Base-by-base conservation (phyloP, 495 filamentous ascomycete species). In the Tuber microsphaerosporum region DNA sequence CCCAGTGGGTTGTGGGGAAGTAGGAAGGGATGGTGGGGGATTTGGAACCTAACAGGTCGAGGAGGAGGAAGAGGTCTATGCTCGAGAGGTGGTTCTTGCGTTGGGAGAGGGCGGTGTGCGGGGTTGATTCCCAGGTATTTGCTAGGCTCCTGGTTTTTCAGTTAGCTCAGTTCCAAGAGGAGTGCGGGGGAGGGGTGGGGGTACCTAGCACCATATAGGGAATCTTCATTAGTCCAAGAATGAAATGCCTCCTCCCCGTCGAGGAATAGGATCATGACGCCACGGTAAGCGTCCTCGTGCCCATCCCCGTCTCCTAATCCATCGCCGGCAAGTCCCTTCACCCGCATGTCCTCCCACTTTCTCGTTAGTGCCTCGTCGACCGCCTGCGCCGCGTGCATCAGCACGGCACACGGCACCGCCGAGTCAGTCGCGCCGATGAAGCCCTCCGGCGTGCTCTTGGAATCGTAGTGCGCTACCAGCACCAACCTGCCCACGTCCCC, bases 341-440 rank as follows among this genome's bases (percentile, higher is more conserved):
- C 87, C 75, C 88, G 79, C 89, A 93, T 92, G 31, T 86, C 87
- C 42, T 88, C 87, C 92, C 95, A 96, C 85, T 93, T 94, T 84
- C 87, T 87, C 19, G 89, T 92, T 82, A 99, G 82, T 2, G 91
- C 94, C 31, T 81, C 85, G 83, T 98, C 94, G 34, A 99, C 86
- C 74, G 87, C 92, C 76, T 92, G 85, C 81, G 93, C 93, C 16
- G 90, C 89, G 83, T 95, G 92, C 89, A 99, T 87, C 69, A 99
- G 86, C 85, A 98, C 92, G 0, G 96, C 96, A 83, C 94, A 97
- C 44, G 96, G 94, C 45, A 89, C 95, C 0, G 95, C 95, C 78
- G 93, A 97, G 80, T 99, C 95, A 39, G 90, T 94, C 0, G 94
- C 95, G 9, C 95, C 95, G 72, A 99, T 93, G 83, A 99, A 99